These are phyloP conservation scores for Arthroderma sp. DNA, from an alignment of 2,329 filamentous ascomycete species.

Conservation along the genomic window DNA sequence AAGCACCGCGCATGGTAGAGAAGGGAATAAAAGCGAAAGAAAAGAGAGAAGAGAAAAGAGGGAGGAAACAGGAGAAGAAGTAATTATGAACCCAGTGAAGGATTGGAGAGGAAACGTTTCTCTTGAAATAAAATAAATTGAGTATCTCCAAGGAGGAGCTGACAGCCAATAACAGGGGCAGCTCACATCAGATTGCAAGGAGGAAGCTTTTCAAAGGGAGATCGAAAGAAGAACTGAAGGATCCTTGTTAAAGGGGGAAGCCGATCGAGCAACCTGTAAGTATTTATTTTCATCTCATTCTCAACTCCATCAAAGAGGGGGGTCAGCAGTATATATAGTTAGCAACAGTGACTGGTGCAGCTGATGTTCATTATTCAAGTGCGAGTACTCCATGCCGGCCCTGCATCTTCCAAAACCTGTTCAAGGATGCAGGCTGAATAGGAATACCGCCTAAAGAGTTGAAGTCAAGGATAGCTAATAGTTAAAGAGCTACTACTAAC, in stretches of 20 bases:
- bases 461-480: too few relatives aligned
- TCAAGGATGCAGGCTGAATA: too few relatives aligned
- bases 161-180: constrained; percentile 1
- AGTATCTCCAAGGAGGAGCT: background rate
- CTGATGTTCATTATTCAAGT: too few relatives aligned
- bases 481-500: too few relatives aligned
- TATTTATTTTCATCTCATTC: too few relatives aligned
- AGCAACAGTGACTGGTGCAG: too few relatives aligned
- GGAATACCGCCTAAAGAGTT: too few relatives aligned
- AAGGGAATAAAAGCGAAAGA: background rate
- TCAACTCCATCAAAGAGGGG: too few relatives aligned
- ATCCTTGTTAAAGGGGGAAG: background rate
- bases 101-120: background rate
- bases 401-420: too few relatives aligned
- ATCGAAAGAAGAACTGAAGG: background rate
- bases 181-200: background rate
- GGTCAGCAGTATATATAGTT: too few relatives aligned
- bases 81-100: background rate
- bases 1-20: background rate
- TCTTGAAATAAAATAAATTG: background rate
- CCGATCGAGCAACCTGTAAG: background rate
- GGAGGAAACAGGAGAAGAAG: background rate
- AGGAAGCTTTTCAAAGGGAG: background rate
- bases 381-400: too few relatives aligned
- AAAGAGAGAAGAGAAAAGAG: background rate